Percentiles rank a stretch among this genome's conserved stretches.
Conservation (phyloP, 1,139 yeast genomes). For the Nakaseomyces nivariensis region DNA sequence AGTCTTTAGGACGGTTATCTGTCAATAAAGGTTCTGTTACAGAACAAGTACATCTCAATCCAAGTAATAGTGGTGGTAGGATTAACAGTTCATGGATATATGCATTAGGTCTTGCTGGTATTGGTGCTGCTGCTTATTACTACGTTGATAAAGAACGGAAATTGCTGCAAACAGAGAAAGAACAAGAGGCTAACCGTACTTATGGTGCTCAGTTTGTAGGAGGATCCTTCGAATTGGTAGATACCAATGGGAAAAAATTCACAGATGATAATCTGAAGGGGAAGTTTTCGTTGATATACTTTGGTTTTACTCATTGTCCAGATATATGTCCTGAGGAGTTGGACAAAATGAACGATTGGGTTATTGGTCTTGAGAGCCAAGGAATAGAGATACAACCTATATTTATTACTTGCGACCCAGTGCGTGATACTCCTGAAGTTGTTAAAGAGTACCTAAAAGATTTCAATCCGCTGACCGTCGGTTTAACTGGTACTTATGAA, state of each 20-base stretch:
- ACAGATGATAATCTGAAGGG: slow-evolving; percentile 70
- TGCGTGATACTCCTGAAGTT: slow-evolving; percentile 80
- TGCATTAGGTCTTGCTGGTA: not conserved
- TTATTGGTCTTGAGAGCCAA: slow-evolving; percentile 40
- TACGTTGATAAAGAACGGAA: slow-evolving; percentile 9
- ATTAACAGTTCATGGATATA: slow-evolving; percentile 7
- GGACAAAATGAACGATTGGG: slow-evolving; percentile 76
- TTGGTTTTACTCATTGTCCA: slow-evolving; percentile 96
- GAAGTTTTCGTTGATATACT: slow-evolving; percentile 70
- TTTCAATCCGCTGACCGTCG: slow-evolving; percentile 80
- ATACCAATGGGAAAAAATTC: slow-evolving; percentile 59
- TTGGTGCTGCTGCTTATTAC: slow-evolving; percentile 7
- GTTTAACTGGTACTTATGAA: slow-evolving; percentile 85
- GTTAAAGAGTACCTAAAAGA: slow-evolving; percentile 69
- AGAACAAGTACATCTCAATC: not conserved
- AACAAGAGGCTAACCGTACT: slow-evolving; percentile 76
- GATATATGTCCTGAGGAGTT: slow-evolving; percentile 97
- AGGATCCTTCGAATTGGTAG: slow-evolving; percentile 70
- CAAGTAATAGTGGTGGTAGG: not conserved
- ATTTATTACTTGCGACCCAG: slow-evolving; percentile 94
- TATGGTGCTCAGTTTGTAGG: slow-evolving; percentile 91
- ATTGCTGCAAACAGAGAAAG: slow-evolving; percentile 51
- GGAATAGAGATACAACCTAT: slow-evolving; percentile 65
- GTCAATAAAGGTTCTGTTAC: not conserved
- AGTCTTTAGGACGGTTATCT: not conserved